Evolutionary conservation across 1,139 yeast genomes (phyloP).

Genomic region (Hanseniaspora gamundiae): DNA sequence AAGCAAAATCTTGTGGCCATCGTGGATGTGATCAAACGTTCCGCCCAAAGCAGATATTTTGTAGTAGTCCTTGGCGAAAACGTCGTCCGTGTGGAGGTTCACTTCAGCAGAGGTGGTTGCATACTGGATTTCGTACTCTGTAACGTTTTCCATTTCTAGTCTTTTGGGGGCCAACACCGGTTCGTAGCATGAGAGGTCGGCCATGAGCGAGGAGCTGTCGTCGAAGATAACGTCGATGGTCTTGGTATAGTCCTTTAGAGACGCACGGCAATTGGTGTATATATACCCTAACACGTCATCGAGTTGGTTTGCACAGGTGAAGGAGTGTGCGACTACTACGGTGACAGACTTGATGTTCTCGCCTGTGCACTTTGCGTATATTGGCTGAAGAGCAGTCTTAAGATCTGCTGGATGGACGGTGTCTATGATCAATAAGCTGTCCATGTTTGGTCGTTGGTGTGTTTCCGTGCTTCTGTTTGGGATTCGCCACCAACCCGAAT

Average conservation of each 20-base stretch:
- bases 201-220: background rate
- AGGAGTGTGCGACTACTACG: background rate
- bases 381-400: background rate
- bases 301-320: conserved; percentile 11
- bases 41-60: conserved; percentile 69
- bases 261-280: conserved; percentile 10
- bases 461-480: background rate
- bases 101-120: background rate
- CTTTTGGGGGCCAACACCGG: conserved; percentile 4
- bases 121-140: conserved; percentile 4
- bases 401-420: background rate
- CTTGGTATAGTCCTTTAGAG: background rate
- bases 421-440: background rate
- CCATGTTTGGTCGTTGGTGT: background rate
- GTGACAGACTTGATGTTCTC: background rate
- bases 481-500: too few relatives aligned
- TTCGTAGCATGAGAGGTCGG: background rate
- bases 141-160: conserved; percentile 8
- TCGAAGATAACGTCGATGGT: conserved; percentile 14
- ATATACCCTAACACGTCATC: conserved; percentile 20
- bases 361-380: background rate
- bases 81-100: background rate
- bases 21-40: conserved; percentile 93
- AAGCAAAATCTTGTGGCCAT: conserved; percentile 81
- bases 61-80: conserved; percentile 19